Evolutionary conservation across 1,284 basidiomycete genomes (phyloP).

Genomic region (Leccinum fuscescens): DNA sequence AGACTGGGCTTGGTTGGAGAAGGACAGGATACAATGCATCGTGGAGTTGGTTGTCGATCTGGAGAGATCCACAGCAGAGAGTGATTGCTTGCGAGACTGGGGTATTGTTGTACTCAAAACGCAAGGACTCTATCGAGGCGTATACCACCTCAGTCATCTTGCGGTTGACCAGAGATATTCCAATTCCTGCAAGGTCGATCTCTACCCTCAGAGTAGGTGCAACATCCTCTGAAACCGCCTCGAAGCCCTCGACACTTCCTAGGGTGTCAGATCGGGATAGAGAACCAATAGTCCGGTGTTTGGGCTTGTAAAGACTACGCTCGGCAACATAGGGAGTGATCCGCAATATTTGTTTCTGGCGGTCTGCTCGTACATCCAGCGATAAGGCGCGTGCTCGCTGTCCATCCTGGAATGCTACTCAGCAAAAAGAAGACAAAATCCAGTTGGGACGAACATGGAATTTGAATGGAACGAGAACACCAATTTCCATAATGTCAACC

Average conservation of each 20-base stretch:
- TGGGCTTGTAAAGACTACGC: slow-evolving; percentile 87
- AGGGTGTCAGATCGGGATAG: slow-evolving; percentile 70
- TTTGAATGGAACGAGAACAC: slow-evolving; percentile 88
- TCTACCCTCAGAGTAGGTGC: slow-evolving; percentile 64
- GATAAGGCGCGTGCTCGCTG: slow-evolving; percentile 69
- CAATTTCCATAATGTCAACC: slow-evolving; percentile 96
- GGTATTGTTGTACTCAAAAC: no score
- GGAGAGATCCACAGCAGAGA: slow-evolving; percentile 85
- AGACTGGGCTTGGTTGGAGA: slow-evolving; percentile 90
- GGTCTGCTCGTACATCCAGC: slow-evolving; percentile 92
- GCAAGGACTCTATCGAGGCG: no score
- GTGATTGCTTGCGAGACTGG: slow-evolving; percentile 71
- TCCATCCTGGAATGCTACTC: slow-evolving; percentile 41
- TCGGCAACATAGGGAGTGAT: slow-evolving; percentile 89
- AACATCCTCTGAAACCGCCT: slow-evolving; percentile 81
- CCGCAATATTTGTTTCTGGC: slow-evolving; percentile 81
- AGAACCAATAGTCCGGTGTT: slow-evolving; percentile 46
- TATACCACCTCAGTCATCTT: no score
- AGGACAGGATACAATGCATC: slow-evolving; percentile 96
- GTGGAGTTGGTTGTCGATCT: slow-evolving; percentile 97
- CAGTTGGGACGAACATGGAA: slow-evolving; percentile 59
- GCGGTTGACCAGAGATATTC: no score
- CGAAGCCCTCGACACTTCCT: slow-evolving; percentile 78
- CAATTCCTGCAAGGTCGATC: slow-evolving; percentile 7
- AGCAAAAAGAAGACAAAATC: slow-evolving; percentile 5